phyloP scores from a whole-genome alignment of 2,329 filamentous ascomycete genomes.

The Tolypocladium pustulatum region DNA sequence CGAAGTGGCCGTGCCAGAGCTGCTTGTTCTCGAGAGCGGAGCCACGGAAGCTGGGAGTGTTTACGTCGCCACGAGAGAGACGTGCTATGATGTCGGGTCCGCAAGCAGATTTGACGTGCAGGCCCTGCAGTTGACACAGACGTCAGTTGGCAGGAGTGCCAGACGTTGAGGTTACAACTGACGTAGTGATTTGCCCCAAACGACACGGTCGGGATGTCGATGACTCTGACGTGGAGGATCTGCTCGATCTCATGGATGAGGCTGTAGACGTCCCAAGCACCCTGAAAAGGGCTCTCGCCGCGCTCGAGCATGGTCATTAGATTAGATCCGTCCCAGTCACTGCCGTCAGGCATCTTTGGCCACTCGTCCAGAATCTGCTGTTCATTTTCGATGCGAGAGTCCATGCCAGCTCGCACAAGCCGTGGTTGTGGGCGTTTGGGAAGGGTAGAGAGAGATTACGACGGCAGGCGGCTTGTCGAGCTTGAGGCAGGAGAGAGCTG shows the following conservation, averaged over 20 bases:
- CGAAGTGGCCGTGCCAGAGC: conserved; percentile 2
- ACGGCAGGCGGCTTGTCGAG: background rate
- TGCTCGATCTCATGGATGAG: conserved; percentile 17
- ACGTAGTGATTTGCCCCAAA: conserved; percentile 18
- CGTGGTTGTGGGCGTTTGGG: background rate
- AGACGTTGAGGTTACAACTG: background rate
- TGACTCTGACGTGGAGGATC: conserved; percentile 8
- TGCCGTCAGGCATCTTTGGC: conserved; percentile 5
- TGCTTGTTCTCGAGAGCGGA: background rate
- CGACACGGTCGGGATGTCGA: conserved; percentile 12
- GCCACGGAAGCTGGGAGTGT: background rate
- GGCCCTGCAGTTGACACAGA: conserved; percentile 1
- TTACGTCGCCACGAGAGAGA: conserved; percentile 5
- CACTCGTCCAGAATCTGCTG: conserved; percentile 1
- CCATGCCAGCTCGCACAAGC: background rate
- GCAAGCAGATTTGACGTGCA: background rate
- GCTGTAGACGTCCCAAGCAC: conserved; percentile 11
- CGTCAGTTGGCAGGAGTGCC: background rate
- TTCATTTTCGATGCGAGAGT: background rate
- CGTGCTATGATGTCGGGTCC: conserved; percentile 3
- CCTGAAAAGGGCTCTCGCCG: conserved; percentile 14
- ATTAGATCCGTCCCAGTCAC: conserved; percentile 4
- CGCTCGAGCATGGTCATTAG: conserved; percentile 1
- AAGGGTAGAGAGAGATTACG: background rate
- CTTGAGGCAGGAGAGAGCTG: background rate